Evolutionary conservation across 2,329 filamentous ascomycete species (phyloP).

Genomic region (Ophiostoma sp.): DNA sequence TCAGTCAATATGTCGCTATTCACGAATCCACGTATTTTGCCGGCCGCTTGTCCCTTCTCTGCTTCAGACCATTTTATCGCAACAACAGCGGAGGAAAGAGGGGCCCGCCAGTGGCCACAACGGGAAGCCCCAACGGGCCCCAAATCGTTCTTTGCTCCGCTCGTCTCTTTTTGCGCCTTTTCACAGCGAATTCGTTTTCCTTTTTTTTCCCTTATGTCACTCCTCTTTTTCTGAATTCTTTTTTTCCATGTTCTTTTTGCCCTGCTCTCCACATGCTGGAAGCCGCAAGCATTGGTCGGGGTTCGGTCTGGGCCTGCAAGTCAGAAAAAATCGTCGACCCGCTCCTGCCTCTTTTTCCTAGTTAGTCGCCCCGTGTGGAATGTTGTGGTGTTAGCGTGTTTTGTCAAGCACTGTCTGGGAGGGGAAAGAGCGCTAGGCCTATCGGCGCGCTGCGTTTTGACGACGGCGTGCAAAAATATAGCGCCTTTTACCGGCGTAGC

Average conservation of each 20-base stretch:
- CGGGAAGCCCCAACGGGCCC: slow-evolving; percentile 1
- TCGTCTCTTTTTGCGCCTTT: neutral
- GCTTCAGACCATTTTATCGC: no score
- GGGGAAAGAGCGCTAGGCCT: neutral
- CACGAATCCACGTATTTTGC: slow-evolving; percentile 7
- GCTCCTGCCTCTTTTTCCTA: slow-evolving; percentile 1
- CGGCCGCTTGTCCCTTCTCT: neutral
- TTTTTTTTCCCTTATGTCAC: neutral
- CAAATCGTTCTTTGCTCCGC: neutral
- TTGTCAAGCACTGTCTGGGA: neutral
- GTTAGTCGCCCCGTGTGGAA: slow-evolving; percentile 2
- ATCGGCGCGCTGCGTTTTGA: neutral
- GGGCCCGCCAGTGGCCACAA: neutral
- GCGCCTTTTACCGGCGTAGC: neutral
- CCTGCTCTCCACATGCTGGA: slow-evolving; percentile 7
- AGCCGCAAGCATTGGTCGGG: neutral
- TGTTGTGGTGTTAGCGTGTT: slow-evolving; percentile 8
- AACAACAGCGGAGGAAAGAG: neutral
- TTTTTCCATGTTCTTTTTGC: neutral
- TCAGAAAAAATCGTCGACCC: neutral
- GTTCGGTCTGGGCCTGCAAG: neutral
- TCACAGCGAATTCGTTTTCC: neutral
- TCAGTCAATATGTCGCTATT: neutral
- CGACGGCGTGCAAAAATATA: slow-evolving; percentile 13
- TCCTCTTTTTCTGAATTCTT: neutral